Base-by-base conservation (phyloP, 352 stramenopile species). In the Elongisporangium undulatum region DNA sequence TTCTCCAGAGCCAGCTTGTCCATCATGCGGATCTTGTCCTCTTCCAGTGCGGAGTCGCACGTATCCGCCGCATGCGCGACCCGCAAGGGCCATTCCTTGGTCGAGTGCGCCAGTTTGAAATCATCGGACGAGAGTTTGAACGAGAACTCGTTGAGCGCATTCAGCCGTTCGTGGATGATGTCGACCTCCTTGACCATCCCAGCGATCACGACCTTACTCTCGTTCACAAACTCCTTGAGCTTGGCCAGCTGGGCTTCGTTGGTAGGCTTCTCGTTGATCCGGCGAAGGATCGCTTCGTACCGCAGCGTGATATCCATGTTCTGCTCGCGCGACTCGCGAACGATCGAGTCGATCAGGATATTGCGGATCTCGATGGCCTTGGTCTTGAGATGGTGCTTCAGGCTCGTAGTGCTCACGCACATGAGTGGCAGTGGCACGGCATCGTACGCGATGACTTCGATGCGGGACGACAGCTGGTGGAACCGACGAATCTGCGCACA, bases 1-100 rank as follows among this genome's bases (percentile, higher is more conserved):
- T 98, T 98, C 64, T 98, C 90, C 2, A 97, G 66, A 21, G 89
- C 82, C 19, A 98, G 72, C 17, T 87, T 89, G 69, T 98, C 93
- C 90, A 98, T 98, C 92, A 98, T 97, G 24, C 88, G 80, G 38
- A 96, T 82, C 56, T 97, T 97, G 63, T 97, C 90, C 66, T 95
- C 85, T 54, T 97, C 90, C 1, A 97, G 71, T 16, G 87, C 87
- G 6, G 88, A 92, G 55, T 97, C 89, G 51, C 87, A 96, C 12
- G 82, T 87, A 20, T 94, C 85, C 0, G 84, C 85, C 3, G 89
- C 85, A 10, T 90, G 72, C 0, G 90, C 81, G 1, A 97, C 87
- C 7, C 87, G 82, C 3, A 89, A 71, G 4, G 85, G 87, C 87
- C 87, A 94, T 50, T 94, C 89, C 58, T 97, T 97, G 2, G 89